Conservation (phyloP, 331 rosid species). For the Erythrophleum ivorense region DNA sequence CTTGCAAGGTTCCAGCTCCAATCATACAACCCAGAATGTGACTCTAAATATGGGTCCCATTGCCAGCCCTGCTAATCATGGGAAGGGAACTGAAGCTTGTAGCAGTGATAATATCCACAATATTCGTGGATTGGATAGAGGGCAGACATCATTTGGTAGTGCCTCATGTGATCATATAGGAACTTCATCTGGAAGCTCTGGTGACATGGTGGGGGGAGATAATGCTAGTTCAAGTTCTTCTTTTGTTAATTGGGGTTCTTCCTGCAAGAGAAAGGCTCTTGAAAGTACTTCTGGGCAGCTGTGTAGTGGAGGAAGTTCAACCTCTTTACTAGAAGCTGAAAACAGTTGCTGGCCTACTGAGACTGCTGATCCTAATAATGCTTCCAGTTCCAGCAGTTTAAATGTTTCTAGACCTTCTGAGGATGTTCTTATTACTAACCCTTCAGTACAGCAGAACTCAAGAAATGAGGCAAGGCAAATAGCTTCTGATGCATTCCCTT, state of each 20-base stretch:
- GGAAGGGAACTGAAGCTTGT: slow-evolving; percentile 43
- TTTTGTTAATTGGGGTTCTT: slow-evolving; percentile 57
- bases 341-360: slow-evolving; percentile 40
- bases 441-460: slow-evolving; percentile 48
- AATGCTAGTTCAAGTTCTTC: slow-evolving; percentile 46
- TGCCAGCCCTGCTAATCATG: slow-evolving; percentile 36
- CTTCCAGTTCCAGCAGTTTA: slow-evolving; percentile 48
- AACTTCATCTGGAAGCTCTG: slow-evolving; percentile 54
- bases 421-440: slow-evolving; percentile 35
- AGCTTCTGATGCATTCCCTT: slow-evolving; percentile 50
- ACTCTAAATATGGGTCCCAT: slow-evolving; percentile 45
- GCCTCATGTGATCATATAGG: slow-evolving; percentile 44
- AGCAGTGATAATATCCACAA: slow-evolving; percentile 37
- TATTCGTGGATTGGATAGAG: slow-evolving; percentile 43
- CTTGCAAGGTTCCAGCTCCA: slow-evolving; percentile 58
- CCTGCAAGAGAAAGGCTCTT: slow-evolving; percentile 69
- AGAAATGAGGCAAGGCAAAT: slow-evolving; percentile 44
- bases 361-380: slow-evolving; percentile 26
- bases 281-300: slow-evolving; percentile 62
- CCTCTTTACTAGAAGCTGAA: slow-evolving; percentile 53
- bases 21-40: slow-evolving; percentile 38
- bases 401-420: slow-evolving; percentile 46
- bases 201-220: slow-evolving; percentile 44
- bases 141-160: slow-evolving; percentile 39
- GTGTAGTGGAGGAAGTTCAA: slow-evolving; percentile 53